Evolutionary conservation across 139 green algal genomes (phyloP), one percentile per base, ranked within the genome.

Genomic region (Coelastrella sp.): DNA sequence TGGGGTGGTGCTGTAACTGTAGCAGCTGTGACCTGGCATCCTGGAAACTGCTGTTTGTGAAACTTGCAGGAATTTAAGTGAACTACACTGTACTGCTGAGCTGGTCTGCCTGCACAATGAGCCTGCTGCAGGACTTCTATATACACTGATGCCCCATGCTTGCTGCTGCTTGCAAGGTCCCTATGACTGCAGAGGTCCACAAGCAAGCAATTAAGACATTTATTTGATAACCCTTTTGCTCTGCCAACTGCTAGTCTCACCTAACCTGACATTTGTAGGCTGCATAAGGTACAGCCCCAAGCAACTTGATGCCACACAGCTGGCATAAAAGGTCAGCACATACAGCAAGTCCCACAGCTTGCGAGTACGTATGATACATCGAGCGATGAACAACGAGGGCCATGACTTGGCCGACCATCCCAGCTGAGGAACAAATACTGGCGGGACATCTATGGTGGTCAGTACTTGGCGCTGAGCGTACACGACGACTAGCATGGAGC

Each of bases 401-500:
- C 85, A 90, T 23, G 73, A 76, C 23, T 83, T 83, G 22, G 73
- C 74, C 4, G 64, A 71, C 85, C 73, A 90, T n/a, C 85, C 73
- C 10, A 90, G 85, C 7, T 47, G 57, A 7, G 73, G 23, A 5
- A 90, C 73, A 64, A 75, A 90, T 20, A 90, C 64, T 47, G 85
- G 85, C 3, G 85, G 85, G 20, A 90, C 85, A 58, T 90, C 85
- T 64, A 83, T 68, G 3, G 85, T 90, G 14, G 85, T 84, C 13
- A 90, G 74, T 73, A 90, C 73, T 20, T 68, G 73, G 7, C 85
- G 85, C 74, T 90, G 85, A 5, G 73, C 58, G 85, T 84, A 90
- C 10, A 90, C 58, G 58, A 90, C 85, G 2, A 60, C 4, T 73
- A 90, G 73, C 58, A 75, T 68, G 19, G 19, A 54, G 47, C 47